Evolutionary conservation across 2,329 filamentous ascomycete species (phyloP).

Genomic region (Tolypocladium ovalisporum): DNA sequence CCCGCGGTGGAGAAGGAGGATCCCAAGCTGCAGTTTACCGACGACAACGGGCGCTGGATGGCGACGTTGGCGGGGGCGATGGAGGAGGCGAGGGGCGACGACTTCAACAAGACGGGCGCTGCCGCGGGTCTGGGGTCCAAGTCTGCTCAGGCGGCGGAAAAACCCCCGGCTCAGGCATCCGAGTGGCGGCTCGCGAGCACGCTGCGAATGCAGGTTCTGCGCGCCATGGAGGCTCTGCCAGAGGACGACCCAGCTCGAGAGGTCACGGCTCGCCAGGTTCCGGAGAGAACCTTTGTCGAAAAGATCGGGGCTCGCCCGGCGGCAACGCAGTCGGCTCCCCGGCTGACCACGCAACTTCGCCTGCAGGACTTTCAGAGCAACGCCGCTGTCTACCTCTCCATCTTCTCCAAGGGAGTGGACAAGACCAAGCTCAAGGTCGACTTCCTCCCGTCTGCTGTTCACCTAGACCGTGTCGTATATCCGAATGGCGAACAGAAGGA

Average conservation of each 20-base stretch:
- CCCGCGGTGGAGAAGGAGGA: constrained; percentile 21
- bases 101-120: constrained; percentile 10
- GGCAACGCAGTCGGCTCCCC: constrained; percentile 6
- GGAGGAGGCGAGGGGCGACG: constrained; percentile 17
- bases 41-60: constrained; percentile 36
- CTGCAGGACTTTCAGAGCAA: constrained; percentile 26
- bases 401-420: constrained; percentile 31
- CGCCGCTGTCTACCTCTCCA: constrained; percentile 23
- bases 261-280: constrained; percentile 24
- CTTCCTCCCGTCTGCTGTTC: constrained; percentile 15
- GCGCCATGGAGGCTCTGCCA: constrained; percentile 30
- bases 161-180: constrained; percentile 5
- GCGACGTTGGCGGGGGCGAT: constrained; percentile 21
- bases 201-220: constrained; percentile 37
- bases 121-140: background rate
- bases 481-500: constrained; percentile 45
- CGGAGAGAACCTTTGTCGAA: constrained; percentile 17
- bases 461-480: constrained; percentile 18
- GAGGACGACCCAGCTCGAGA: constrained; percentile 34
- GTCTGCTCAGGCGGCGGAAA: background rate
- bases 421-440: constrained; percentile 28
- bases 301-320: background rate
- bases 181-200: constrained; percentile 30
- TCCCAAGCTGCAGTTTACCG: constrained; percentile 18
- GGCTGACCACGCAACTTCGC: constrained; percentile 11